phyloP scores from a whole-genome alignment of 768 basidiomycete species.

The Termitomyces sp. region DNA sequence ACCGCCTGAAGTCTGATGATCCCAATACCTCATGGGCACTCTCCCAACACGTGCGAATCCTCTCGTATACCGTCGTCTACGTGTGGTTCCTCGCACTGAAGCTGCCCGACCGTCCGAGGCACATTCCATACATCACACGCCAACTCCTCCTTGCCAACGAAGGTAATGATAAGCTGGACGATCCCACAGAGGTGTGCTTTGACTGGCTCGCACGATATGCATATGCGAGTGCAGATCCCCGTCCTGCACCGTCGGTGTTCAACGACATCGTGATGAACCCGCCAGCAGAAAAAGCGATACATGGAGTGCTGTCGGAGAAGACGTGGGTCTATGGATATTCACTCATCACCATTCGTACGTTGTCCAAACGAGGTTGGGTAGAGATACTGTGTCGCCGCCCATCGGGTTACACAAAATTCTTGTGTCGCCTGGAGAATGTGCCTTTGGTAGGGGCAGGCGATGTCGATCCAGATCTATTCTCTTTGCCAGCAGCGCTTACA shows the following conservation, averaged over 20 bases:
- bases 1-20: conserved; percentile 44
- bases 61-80: conserved; percentile 90
- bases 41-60: conserved; percentile 85
- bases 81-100: conserved; percentile 92
- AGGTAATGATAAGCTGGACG: conserved; percentile 69
- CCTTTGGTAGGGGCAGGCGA: conserved; percentile 84
- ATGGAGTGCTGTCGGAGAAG: conserved; percentile 53
- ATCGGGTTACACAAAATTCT: conserved; percentile 82
- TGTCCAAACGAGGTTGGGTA: conserved; percentile 80
- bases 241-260: conserved; percentile 76
- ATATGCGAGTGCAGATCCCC: conserved; percentile 90
- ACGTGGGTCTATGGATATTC: conserved; percentile 87
- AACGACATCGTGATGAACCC: conserved; percentile 76
- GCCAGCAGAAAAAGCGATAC: conserved; percentile 26
- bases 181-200: conserved; percentile 92
- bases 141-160: conserved; percentile 87
- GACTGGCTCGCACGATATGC: conserved; percentile 97
- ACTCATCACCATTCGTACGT: conserved; percentile 74
- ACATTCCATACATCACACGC: conserved; percentile 83
- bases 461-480: conserved; percentile 73
- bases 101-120: conserved; percentile 72
- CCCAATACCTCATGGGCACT: conserved; percentile 77
- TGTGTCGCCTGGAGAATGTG: conserved; percentile 86
- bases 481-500: conserved; percentile 68
- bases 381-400: conserved; percentile 82